Evolutionary conservation across 148 eudicot genomes (phyloP), one percentile per base, ranked within the genome.

Genomic region (Hydrangea macrophylla): DNA sequence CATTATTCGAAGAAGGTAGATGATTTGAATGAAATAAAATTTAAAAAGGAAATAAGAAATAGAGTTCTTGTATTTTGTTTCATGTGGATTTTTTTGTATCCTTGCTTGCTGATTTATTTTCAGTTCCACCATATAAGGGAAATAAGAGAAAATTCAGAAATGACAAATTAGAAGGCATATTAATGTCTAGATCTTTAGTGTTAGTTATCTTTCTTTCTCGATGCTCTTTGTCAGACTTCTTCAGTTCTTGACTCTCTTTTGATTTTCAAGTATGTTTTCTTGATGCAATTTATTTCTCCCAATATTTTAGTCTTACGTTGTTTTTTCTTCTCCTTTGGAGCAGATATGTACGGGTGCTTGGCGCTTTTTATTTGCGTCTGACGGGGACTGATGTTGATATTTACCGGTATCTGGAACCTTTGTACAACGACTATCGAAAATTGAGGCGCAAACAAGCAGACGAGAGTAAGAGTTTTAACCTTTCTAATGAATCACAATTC

Each of bases 401-500:
- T 28, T 94, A 90, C 62, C 82, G 90, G 50, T 94, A 94, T 65
- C 76, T 94, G 39, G 99, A 94, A 75, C 99, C 99, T 17, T 60
- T 94, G 73, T 90, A 94, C 60, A 90, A 94, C 81, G 97, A 90
- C 68, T 94, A 94, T 66, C 78, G 99, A 36, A 94, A 94, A 73
- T 69, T 94, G 81, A 78, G 99, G 83, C 67, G 24, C 63, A 88
- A 80, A 76, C 72, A 63, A 62, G 65, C 73, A 44, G 99, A 94
- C 77, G 99, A 96, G 56, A 73, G 98, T 90, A 71, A 73, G 92
- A 23, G 25, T 45, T 70, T 25, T 37, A 18, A 62, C 24, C 33
- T 48, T 55, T 63, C 36, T 13, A 50, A n/a, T n/a, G n/a, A 15
- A 36, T n/a, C 26, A 23, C 17, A 18, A 28, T 67, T 39, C n/a